Percentiles rank a stretch among this genome's conserved stretches.
Conservation (phyloP, 257 asterid genomes). For the Anisodus acutangulus region DNA sequence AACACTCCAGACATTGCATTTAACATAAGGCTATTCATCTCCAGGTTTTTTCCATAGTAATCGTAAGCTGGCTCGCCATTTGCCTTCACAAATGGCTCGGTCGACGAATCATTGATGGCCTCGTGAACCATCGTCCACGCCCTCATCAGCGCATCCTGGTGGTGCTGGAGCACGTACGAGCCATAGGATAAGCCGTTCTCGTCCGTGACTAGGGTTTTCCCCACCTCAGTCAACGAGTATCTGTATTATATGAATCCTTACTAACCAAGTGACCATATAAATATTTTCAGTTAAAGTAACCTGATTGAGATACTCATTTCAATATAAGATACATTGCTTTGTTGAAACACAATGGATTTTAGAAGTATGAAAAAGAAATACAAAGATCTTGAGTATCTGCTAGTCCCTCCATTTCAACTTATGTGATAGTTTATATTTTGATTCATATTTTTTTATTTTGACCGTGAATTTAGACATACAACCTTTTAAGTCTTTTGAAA, state of each 20-base stretch:
- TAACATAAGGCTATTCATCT: slow-evolving; percentile 41
- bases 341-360: background rate
- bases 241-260: background rate
- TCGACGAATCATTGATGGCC: slow-evolving; percentile 35
- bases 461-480: no score
- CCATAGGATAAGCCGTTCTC: slow-evolving; percentile 36
- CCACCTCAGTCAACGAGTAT: slow-evolving; percentile 39
- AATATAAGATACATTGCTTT: background rate
- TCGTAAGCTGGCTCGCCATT: slow-evolving; percentile 38
- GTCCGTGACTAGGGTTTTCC: slow-evolving; percentile 38
- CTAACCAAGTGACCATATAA: no score
- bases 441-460: no score
- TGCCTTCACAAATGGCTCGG: slow-evolving; percentile 40
- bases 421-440: no score
- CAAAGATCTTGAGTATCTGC: no score
- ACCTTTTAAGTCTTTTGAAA: no score
- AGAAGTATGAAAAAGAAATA: no score
- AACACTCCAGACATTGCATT: slow-evolving; percentile 44
- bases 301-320: background rate
- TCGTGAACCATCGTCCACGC: slow-evolving; percentile 46
- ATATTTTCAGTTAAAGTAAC: background rate
- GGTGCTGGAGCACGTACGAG: slow-evolving; percentile 41
- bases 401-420: no score
- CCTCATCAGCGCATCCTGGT: slow-evolving; percentile 38
- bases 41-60: slow-evolving; percentile 34